Percentiles rank a stretch among this genome's conserved stretches.
phyloP scores from a whole-genome alignment of 75 land plant species.

The Cryptomeria japonica region DNA sequence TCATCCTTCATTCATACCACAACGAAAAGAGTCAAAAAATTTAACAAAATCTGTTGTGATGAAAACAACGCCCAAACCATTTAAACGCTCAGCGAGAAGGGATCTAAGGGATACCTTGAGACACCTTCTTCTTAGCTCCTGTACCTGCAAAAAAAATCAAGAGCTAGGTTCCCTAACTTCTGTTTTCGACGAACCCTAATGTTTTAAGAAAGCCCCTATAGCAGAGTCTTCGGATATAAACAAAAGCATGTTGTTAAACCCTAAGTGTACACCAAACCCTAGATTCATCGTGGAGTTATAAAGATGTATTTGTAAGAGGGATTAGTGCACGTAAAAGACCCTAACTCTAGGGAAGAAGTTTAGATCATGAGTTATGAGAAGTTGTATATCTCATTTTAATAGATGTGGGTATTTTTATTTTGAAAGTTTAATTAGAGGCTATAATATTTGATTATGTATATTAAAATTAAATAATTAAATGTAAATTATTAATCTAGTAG shows the following conservation, averaged over 20 bases:
- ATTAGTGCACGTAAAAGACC: no score
- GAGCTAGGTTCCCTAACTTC: no score
- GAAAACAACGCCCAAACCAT: not conserved
- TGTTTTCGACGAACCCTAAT: not conserved
- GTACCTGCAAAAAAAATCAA: not conserved
- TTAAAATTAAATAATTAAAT: no score
- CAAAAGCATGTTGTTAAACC: not conserved
- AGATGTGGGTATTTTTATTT: no score
- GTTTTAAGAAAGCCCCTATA: not conserved
- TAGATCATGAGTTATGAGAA: no score
- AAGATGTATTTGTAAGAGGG: not conserved
- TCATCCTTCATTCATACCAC: constrained; percentile 25
- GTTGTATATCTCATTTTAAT: no score
- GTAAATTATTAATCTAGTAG: no score
- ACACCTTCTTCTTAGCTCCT: not conserved
- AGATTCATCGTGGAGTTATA: not conserved
- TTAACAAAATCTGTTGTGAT: not conserved
- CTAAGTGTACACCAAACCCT: not conserved
- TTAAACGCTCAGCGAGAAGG: not conserved
- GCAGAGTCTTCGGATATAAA: no score
- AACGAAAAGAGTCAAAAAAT: not conserved
- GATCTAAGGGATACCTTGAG: not conserved
- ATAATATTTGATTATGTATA: no score
- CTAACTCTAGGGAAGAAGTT: no score
- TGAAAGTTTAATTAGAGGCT: no score